These are phyloP conservation scores for Leishmania lainsoni DNA, from an alignment of 208 protist genomes.

Conservation along the genomic window DNA sequence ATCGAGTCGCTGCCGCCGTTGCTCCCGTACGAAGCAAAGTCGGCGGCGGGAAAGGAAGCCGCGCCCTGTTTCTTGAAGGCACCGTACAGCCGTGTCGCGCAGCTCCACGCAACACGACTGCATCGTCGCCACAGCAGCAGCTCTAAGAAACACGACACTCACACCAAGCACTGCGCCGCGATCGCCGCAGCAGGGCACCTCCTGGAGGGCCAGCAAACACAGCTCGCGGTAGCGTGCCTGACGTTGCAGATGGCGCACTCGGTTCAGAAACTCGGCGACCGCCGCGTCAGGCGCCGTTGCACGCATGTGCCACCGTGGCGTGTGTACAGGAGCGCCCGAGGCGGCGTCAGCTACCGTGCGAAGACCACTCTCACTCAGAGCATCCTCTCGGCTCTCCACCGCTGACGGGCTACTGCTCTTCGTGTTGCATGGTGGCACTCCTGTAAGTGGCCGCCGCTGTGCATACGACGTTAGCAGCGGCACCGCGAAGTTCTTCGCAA, in stretches of 20 bases:
- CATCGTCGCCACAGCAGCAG: not conserved
- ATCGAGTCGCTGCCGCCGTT: not conserved
- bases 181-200: not conserved
- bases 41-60: slow-evolving; percentile 4
- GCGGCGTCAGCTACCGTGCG: not conserved
- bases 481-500: slow-evolving; percentile 16
- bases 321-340: not conserved
- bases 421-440: not conserved
- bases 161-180: slow-evolving; percentile 19
- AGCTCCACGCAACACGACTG: slow-evolving; percentile 1
- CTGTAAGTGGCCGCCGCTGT: not conserved
- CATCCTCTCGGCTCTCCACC: not conserved
- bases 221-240: slow-evolving; percentile 21
- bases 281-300: not conserved
- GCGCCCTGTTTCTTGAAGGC: slow-evolving; percentile 11
- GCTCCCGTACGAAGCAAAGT: not conserved
- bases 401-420: not conserved
- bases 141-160: slow-evolving; percentile 20
- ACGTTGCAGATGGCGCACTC: slow-evolving; percentile 7
- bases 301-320: not conserved
- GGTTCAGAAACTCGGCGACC: not conserved
- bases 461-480: slow-evolving; percentile 17
- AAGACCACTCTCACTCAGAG: not conserved
- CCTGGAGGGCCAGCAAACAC: slow-evolving; percentile 5
- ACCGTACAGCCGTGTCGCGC: not conserved